Evolutionary conservation across 441 rosid genomes (phyloP).

Genomic region (Croton laevigatus): DNA sequence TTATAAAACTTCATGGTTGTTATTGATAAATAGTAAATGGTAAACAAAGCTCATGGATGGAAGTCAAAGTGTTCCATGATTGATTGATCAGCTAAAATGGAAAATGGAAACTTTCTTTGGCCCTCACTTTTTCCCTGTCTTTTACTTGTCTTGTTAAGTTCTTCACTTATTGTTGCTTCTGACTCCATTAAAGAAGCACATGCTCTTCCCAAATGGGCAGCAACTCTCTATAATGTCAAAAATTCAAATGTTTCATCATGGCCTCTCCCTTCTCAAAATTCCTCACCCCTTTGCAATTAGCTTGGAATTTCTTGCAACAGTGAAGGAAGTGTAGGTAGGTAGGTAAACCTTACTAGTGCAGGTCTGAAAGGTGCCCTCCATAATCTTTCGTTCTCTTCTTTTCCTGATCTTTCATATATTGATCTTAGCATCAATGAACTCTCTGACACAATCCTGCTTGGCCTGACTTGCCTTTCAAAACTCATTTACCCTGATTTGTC

Average conservation of each 20-base stretch:
- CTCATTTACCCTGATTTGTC: conserved; percentile 38
- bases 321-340: conserved; percentile 15
- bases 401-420: conserved; percentile 28
- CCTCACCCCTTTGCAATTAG: conserved; percentile 33
- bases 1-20: no score
- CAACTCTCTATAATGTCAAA: conserved; percentile 22
- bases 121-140: background rate
- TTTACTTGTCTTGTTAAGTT: background rate
- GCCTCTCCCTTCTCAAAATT: conserved; percentile 16
- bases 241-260: conserved; percentile 25
- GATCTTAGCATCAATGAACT: conserved; percentile 30
- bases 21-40: no score
- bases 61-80: no score
- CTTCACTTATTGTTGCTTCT: background rate
- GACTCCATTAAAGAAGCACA: conserved; percentile 22
- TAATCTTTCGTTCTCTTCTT: conserved; percentile 25
- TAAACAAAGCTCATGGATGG: no score
- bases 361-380: conserved; percentile 33
- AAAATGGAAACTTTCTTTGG: no score
- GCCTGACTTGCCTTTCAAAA: conserved; percentile 28
- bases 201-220: conserved; percentile 40
- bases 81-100: no score
- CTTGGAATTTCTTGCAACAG: conserved; percentile 32
- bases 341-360: conserved; percentile 32
- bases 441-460: conserved; percentile 29